Evolutionary conservation across 768 basidiomycete species (phyloP).

Genomic region (Lactarius tabidus): DNA sequence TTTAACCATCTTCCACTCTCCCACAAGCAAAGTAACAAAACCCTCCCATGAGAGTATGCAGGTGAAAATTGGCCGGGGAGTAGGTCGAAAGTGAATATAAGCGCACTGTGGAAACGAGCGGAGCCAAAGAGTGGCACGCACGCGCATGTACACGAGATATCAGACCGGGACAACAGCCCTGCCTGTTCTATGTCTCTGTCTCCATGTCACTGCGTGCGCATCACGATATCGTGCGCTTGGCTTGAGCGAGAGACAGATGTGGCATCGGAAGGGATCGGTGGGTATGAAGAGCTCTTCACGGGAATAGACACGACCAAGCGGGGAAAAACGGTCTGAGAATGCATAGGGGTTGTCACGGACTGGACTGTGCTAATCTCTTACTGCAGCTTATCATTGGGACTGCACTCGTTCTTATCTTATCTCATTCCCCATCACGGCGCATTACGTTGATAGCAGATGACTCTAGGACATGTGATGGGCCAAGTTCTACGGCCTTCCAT

Average conservation of each 20-base stretch:
- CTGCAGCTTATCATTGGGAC: no score
- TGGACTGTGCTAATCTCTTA: no score
- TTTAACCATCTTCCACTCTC: slow-evolving; percentile 66
- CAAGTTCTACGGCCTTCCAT: no score
- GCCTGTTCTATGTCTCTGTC: slow-evolving; percentile 4
- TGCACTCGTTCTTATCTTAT: no score
- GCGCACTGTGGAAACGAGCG: slow-evolving; percentile 22
- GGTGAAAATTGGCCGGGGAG: slow-evolving; percentile 43
- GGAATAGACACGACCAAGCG: slow-evolving; percentile 47
- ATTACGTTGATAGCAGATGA: no score
- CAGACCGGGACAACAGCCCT: neutral
- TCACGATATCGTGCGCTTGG: slow-evolving; percentile 13
- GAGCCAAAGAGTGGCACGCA: no score
- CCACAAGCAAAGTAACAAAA: no score
- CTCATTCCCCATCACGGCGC: no score
- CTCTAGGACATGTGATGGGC: no score
- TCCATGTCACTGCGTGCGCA: neutral
- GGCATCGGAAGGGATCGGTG: slow-evolving; percentile 35
- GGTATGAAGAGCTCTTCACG: slow-evolving; percentile 38
- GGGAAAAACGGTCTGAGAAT: slow-evolving; percentile 52
- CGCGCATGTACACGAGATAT: slow-evolving; percentile 9
- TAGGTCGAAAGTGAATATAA: slow-evolving; percentile 34
- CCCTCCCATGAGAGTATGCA: no score
- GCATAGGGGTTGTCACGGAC: no score
- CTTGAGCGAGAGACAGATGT: slow-evolving; percentile 21